A percentile compares a stretch with the other conserved stretches of the same genome.
These are phyloP conservation scores for Monilinia fructigena DNA, from an alignment of 2,329 filamentous ascomycete genomes.

Conservation along the genomic window DNA sequence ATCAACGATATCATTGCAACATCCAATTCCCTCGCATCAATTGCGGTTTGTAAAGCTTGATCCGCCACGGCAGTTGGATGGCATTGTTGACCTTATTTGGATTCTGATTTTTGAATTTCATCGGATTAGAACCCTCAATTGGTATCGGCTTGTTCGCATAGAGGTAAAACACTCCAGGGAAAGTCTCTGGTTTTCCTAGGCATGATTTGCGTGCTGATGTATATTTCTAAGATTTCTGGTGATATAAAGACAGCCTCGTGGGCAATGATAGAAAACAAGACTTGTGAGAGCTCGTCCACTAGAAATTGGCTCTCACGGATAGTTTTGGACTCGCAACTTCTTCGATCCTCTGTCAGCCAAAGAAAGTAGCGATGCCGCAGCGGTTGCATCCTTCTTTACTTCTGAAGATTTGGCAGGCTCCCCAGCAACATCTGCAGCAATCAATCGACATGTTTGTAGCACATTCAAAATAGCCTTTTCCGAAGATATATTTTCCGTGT, in stretches of 20 bases:
- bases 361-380: slow-evolving; percentile 55
- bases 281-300: slow-evolving; percentile 53
- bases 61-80: slow-evolving; percentile 68
- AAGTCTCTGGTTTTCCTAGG: slow-evolving; percentile 69
- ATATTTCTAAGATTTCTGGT: slow-evolving; percentile 66
- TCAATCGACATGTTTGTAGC: slow-evolving; percentile 31
- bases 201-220: slow-evolving; percentile 73
- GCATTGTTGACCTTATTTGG: slow-evolving; percentile 69
- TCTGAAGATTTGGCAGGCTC: slow-evolving; percentile 28
- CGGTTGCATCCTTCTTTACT: slow-evolving; percentile 35
- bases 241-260: slow-evolving; percentile 80
- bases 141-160: slow-evolving; percentile 83
- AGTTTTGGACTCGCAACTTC: slow-evolving; percentile 28
- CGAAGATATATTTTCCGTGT: slow-evolving; percentile 28
- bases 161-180: slow-evolving; percentile 76
- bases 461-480: slow-evolving; percentile 30
- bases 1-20: slow-evolving; percentile 74
- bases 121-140: slow-evolving; percentile 54
- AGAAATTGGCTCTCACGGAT: slow-evolving; percentile 27
- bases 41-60: slow-evolving; percentile 73
- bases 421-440: slow-evolving; percentile 32
- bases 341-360: slow-evolving; percentile 39
- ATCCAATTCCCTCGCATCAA: slow-evolving; percentile 73
- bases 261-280: slow-evolving; percentile 68
- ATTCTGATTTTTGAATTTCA: slow-evolving; percentile 61